Evolutionary conservation across 495 filamentous ascomycete species (phyloP).

Genomic region (Xylaria sp.): DNA sequence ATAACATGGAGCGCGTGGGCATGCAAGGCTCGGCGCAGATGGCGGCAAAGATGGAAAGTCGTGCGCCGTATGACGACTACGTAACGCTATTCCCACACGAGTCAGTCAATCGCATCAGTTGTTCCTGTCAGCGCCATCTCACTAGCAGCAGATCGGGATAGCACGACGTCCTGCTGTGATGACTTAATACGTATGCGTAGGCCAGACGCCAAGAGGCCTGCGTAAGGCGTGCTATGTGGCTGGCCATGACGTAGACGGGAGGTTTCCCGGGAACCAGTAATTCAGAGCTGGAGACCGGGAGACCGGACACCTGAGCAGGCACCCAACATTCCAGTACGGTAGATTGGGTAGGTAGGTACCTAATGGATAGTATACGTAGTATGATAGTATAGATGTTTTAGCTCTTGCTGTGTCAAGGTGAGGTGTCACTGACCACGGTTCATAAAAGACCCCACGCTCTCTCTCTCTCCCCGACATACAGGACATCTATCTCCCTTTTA

Average conservation of each 20-base stretch:
- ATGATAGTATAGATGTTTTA: background rate
- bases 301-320: constrained; percentile 14
- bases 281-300: too few species aligned
- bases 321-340: too few species aligned
- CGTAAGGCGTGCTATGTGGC: constrained; percentile 1
- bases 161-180: constrained; percentile 1
- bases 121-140: background rate
- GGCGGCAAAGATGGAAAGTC: constrained; percentile 14
- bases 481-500: background rate
- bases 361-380: too few species aligned
- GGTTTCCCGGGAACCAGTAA: constrained; percentile 12
- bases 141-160: background rate
- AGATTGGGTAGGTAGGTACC: too few species aligned
- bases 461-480: too few species aligned
- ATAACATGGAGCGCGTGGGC: background rate
- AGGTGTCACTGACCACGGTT: background rate
- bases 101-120: constrained; percentile 1
- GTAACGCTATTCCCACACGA: constrained; percentile 11
- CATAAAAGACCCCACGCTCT: constrained; percentile 23
- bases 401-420: background rate
- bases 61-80: constrained; percentile 9
- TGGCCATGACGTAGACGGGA: constrained; percentile 27
- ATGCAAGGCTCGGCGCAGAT: constrained; percentile 26
- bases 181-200: background rate
- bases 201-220: background rate